These are phyloP conservation scores for Colletotrichum destructivum DNA, from an alignment of 2,329 filamentous ascomycete genomes.

Conservation along the genomic window DNA sequence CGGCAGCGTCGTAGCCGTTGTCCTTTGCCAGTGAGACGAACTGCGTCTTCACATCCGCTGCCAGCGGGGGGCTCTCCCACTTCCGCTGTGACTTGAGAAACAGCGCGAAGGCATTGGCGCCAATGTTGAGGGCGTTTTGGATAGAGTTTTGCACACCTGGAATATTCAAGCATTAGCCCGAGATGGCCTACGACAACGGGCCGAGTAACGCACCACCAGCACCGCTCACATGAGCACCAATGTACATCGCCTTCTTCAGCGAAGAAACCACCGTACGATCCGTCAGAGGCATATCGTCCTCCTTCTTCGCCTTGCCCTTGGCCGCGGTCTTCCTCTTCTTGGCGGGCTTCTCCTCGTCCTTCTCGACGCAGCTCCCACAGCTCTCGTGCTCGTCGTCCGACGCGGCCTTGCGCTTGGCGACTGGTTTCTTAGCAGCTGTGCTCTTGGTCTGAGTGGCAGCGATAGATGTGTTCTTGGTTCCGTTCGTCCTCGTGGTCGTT, in stretches of 20 bases:
- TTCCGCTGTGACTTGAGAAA: conserved; percentile 98
- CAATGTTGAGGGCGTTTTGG: conserved; percentile 82
- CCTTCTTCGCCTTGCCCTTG: conserved; percentile 53
- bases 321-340: conserved; percentile 62
- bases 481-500: conserved; percentile 40
- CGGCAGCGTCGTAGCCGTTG: conserved; percentile 79
- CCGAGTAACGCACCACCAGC: conserved; percentile 78
- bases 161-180: background rate
- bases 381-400: conserved; percentile 46
- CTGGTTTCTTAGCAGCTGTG: conserved; percentile 41
- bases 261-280: conserved; percentile 75
- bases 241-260: conserved; percentile 80
- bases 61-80: conserved; percentile 87
- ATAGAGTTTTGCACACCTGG: conserved; percentile 91
- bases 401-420: conserved; percentile 52
- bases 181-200: conserved; percentile 1
- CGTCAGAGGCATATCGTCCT: conserved; percentile 74
- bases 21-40: conserved; percentile 80
- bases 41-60: conserved; percentile 74
- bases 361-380: conserved; percentile 44
- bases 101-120: conserved; percentile 92
- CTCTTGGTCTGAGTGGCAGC: conserved; percentile 33
- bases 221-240: conserved; percentile 92
- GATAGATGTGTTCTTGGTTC: conserved; percentile 26
- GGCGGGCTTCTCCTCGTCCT: conserved; percentile 46